Percentiles rank a stretch among this genome's conserved stretches.
Evolutionary conservation across 345 rosid species (phyloP).

Genomic region (Passiflora organensis): DNA sequence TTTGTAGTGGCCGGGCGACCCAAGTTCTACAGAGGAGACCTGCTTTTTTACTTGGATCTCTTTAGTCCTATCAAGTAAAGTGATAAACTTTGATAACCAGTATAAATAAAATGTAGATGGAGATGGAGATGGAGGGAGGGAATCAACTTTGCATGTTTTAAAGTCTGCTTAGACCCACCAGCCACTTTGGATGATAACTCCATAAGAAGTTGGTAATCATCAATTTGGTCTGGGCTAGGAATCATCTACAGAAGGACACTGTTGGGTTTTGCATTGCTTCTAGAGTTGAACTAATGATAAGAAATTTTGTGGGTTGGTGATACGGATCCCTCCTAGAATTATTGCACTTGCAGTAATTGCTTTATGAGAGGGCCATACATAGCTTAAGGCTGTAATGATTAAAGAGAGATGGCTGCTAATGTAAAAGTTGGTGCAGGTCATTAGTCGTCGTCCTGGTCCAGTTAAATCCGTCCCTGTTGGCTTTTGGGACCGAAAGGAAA

Average conservation of each 20-base stretch:
- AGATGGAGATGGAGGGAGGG: no score
- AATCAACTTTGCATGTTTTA: not conserved
- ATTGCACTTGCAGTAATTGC: conserved; percentile 17
- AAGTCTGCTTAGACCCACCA: not conserved
- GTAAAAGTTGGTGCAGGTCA: conserved; percentile 13
- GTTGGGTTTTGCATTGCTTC: conserved; percentile 8
- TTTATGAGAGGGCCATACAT: conserved; percentile 13
- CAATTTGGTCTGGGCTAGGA: not conserved
- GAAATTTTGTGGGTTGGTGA: conserved; percentile 26
- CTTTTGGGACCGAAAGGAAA: conserved; percentile 24
- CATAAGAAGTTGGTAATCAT: not conserved
- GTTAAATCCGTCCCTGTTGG: conserved; percentile 7
- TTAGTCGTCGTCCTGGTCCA: conserved; percentile 1
- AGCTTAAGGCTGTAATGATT: conserved; percentile 25
- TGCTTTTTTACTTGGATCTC: not conserved
- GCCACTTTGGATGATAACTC: not conserved
- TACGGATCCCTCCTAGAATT: conserved; percentile 15
- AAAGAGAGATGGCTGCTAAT: conserved; percentile 20
- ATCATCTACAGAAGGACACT: not conserved
- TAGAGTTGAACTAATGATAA: conserved; percentile 7
- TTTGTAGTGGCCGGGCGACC: conserved; percentile 15
- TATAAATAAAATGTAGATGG: no score
- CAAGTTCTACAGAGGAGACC: not conserved
- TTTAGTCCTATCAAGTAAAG: not conserved
- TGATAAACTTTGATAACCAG: no score